Percentiles rank a stretch among this genome's conserved stretches.
phyloP scores from a whole-genome alignment of 2,329 filamentous ascomycete genomes.

The Clarireedia hainanense region DNA sequence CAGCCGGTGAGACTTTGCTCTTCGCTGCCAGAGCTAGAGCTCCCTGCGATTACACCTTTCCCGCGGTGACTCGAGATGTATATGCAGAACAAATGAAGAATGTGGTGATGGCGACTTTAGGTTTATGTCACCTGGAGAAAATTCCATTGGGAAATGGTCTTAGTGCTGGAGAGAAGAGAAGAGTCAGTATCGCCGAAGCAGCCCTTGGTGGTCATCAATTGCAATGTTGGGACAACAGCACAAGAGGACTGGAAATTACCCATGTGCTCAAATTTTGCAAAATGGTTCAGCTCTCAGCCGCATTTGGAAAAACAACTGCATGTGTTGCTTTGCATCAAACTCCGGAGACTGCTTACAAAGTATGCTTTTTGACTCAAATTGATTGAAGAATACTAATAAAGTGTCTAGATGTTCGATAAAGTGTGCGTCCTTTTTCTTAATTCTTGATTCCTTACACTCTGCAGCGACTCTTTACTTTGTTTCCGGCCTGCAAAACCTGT shows the following conservation, averaged over 20 bases:
- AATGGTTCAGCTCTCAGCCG: slow-evolving; percentile 55
- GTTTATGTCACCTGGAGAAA: slow-evolving; percentile 61
- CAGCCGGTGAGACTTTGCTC: slow-evolving; percentile 63
- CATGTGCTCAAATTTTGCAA: slow-evolving; percentile 67
- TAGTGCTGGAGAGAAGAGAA: slow-evolving; percentile 72
- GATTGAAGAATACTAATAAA: neutral
- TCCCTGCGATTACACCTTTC: slow-evolving; percentile 48
- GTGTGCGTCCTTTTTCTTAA: slow-evolving; percentile 29
- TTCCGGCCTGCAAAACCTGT: neutral
- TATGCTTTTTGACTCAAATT: slow-evolving; percentile 25
- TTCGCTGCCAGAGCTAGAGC: slow-evolving; percentile 65
- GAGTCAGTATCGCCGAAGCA: slow-evolving; percentile 74
- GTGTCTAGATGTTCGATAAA: slow-evolving; percentile 52
- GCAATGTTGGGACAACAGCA: slow-evolving; percentile 70
- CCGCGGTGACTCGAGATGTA: slow-evolving; percentile 50
- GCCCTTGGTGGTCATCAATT: slow-evolving; percentile 62
- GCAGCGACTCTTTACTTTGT: too few relatives aligned
- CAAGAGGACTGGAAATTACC: slow-evolving; percentile 63
- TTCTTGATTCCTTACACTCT: too few relatives aligned
- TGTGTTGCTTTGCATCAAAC: slow-evolving; percentile 67
- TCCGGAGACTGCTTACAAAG: slow-evolving; percentile 57
- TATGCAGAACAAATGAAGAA: slow-evolving; percentile 35
- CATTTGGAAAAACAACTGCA: slow-evolving; percentile 54
- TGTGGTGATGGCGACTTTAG: slow-evolving; percentile 63
- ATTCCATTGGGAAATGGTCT: slow-evolving; percentile 72